A percentile compares a stretch with the other conserved stretches of the same genome.
phyloP scores from a whole-genome alignment of 495 filamentous ascomycete species.

The Glutinoglossum americanum region DNA sequence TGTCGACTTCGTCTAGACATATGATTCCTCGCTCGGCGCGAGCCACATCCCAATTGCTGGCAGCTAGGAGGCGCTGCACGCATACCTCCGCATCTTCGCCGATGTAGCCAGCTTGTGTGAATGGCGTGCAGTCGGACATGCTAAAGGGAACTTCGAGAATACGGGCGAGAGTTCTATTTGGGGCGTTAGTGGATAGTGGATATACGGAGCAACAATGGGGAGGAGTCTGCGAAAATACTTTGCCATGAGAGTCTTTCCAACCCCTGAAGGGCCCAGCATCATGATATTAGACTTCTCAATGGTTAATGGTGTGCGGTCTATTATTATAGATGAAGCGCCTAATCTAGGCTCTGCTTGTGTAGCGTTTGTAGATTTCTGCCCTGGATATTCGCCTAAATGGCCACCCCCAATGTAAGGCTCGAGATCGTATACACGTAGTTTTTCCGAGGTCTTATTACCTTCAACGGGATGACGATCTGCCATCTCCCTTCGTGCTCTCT shows the following conservation, averaged over 20 bases:
- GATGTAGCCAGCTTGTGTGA: slow-evolving; percentile 94
- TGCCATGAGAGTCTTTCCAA: slow-evolving; percentile 90
- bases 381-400: slow-evolving; percentile 54
- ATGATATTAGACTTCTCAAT: slow-evolving; percentile 96
- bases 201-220: slow-evolving; percentile 3
- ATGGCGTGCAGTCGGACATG: slow-evolving; percentile 92
- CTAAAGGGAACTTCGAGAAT: slow-evolving; percentile 85
- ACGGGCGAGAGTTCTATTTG: slow-evolving; percentile 34
- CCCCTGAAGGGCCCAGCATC: slow-evolving; percentile 78
- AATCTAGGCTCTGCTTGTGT: slow-evolving; percentile 12
- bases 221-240: slow-evolving; percentile 22
- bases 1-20: slow-evolving; percentile 90
- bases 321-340: slow-evolving; percentile 25
- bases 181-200: slow-evolving; percentile 16
- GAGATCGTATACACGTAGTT: not conserved
- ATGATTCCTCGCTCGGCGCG: slow-evolving; percentile 83
- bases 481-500: slow-evolving; percentile 25
- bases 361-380: slow-evolving; percentile 35
- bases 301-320: slow-evolving; percentile 34
- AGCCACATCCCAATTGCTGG: slow-evolving; percentile 73
- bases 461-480: slow-evolving; percentile 24
- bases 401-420: not conserved
- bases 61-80: slow-evolving; percentile 71
- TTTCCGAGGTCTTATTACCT: slow-evolving; percentile 14
- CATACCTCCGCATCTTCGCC: slow-evolving; percentile 90